Conservation (phyloP, 805 yeast genomes). For the Sungouiozyma ichnusensis region DNA sequence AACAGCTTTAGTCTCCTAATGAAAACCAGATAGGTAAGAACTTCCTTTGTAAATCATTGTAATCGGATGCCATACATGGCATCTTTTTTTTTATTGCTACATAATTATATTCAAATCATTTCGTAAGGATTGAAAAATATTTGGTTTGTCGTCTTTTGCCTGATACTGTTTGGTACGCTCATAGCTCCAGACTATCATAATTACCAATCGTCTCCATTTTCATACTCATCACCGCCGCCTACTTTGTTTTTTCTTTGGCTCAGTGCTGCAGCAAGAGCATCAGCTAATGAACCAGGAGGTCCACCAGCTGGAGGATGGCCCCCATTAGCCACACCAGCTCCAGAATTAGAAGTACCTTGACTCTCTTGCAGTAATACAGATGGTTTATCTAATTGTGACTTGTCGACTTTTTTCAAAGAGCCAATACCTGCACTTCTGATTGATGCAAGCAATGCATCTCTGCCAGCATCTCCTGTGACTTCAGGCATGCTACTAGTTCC, state of each 20-base stretch:
- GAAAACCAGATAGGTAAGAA: no score
- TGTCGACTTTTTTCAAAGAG: slow-evolving; percentile 65
- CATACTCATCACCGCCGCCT: slow-evolving; percentile 73
- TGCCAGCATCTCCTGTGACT: slow-evolving; percentile 39
- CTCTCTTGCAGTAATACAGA: slow-evolving; percentile 54
- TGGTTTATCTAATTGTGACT: slow-evolving; percentile 72
- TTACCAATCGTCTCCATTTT: slow-evolving; percentile 69
- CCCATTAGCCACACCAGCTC: slow-evolving; percentile 30
- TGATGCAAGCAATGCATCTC: slow-evolving; percentile 80
- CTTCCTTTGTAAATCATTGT: no score
- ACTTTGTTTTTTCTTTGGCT: slow-evolving; percentile 76
- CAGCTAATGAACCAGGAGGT: slow-evolving; percentile 63
- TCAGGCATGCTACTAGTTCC: slow-evolving; percentile 12
- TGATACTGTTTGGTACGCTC: no score
- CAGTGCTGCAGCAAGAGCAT: slow-evolving; percentile 81
- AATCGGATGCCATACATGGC: background rate
- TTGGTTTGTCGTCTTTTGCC: no score
- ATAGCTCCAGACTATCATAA: no score
- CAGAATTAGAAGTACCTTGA: slow-evolving; percentile 24
- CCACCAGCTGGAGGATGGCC: slow-evolving; percentile 32
- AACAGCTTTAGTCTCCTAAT: no score
- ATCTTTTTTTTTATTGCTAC: background rate
- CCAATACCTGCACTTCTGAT: slow-evolving; percentile 73
- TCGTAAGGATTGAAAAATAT: no score
- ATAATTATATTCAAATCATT: no score